Conservation (phyloP, 176 grass and related monocot genomes). For the Rhynchospora pubera region DNA sequence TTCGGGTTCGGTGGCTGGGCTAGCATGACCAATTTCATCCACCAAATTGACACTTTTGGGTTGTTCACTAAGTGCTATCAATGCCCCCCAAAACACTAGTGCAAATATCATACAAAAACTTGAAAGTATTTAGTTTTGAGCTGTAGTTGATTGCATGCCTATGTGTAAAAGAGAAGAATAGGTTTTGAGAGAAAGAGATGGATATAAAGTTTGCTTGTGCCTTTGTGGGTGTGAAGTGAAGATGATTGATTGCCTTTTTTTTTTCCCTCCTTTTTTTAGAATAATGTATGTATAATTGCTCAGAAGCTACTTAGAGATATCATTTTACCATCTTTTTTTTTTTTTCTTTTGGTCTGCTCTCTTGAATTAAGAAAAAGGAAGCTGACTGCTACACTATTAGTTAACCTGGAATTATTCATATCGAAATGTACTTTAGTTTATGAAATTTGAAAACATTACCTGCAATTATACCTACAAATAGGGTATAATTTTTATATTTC, state of each 20-base stretch:
- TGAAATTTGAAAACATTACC: too few relatives aligned
- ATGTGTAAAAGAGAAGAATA: conserved; percentile 16
- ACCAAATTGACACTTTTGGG: conserved; percentile 66
- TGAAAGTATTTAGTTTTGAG: conserved; percentile 1
- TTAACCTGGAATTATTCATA: too few relatives aligned
- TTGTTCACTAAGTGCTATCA: conserved; percentile 99
- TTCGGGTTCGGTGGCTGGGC: conserved; percentile 96
- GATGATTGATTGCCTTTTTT: conserved; percentile 12
- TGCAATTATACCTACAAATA: too few relatives aligned
- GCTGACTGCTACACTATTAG: not conserved
- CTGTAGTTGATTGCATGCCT: not conserved
- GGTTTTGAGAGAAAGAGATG: not conserved
- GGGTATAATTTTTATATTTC: too few relatives aligned
- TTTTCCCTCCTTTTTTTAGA: not conserved
- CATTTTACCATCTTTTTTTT: not conserved
- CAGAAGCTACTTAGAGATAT: not conserved
- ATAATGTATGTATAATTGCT: conserved; percentile 10
- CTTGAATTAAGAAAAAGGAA: not conserved
- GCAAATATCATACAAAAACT: not conserved
- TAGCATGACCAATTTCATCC: conserved; percentile 76
- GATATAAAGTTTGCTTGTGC: conserved; percentile 7
- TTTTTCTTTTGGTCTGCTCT: not conserved
- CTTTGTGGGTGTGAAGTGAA: conserved; percentile 12
- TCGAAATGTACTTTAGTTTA: too few relatives aligned
- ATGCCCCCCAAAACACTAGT: conserved; percentile 69